Evolutionary conservation across 2,329 filamentous ascomycete species (phyloP).

Genomic region (Coniochaeta ligniaria): DNA sequence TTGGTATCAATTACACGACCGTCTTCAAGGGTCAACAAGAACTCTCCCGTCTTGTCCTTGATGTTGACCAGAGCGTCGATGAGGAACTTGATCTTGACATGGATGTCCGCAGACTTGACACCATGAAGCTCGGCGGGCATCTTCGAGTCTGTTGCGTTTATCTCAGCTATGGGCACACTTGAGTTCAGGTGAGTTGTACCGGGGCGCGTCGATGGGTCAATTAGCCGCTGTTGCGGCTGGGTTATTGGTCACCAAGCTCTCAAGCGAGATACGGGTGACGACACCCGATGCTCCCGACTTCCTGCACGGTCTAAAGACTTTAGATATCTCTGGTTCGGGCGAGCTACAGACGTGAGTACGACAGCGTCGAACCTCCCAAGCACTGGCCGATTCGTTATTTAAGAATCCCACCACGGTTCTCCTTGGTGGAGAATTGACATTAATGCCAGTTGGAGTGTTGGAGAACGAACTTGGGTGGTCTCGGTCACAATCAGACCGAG

Average conservation of each 20-base stretch:
- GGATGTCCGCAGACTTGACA: constrained; percentile 38
- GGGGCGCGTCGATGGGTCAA: not conserved
- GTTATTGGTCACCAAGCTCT: not conserved
- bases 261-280: not conserved
- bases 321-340: not conserved
- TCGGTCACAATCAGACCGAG: constrained; percentile 10
- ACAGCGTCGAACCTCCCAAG: not conserved
- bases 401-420: not conserved
- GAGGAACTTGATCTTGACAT: constrained; percentile 54
- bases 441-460: not conserved
- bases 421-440: constrained; percentile 7
- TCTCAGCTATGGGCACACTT: not conserved
- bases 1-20: constrained; percentile 77
- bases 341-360: not conserved
- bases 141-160: constrained; percentile 5
- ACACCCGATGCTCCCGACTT: not conserved
- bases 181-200: not conserved
- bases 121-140: constrained; percentile 37
- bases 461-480: constrained; percentile 3
- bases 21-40: constrained; percentile 63
- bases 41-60: constrained; percentile 66
- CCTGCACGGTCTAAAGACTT: not conserved
- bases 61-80: constrained; percentile 73
- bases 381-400: not conserved
- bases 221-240: not conserved